These are phyloP conservation scores for Ananas comosus DNA, from an alignment of 176 grass and related monocot species.

Conservation along the genomic window DNA sequence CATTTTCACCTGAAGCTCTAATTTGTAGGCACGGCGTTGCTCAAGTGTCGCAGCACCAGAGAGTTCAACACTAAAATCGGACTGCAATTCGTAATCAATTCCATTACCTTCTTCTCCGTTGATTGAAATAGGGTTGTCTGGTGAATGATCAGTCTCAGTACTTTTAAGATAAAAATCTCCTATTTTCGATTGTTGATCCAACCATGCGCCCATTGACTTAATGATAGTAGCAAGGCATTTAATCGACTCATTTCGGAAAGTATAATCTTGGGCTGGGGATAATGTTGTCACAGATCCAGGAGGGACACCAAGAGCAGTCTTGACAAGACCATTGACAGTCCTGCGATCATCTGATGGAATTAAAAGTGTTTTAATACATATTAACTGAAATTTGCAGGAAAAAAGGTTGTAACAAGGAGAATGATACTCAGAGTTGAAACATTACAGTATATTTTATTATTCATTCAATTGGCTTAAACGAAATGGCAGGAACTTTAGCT, in stretches of 20 bases:
- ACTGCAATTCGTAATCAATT: conserved; percentile 57
- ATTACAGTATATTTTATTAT: background rate
- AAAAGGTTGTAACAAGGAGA: background rate
- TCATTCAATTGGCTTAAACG: background rate
- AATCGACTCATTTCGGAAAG: conserved; percentile 82
- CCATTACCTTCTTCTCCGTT: conserved; percentile 69
- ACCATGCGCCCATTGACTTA: conserved; percentile 74
- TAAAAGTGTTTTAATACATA: conserved; percentile 39
- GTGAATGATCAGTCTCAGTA: conserved; percentile 42
- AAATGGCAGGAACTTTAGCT: background rate
- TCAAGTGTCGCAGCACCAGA: conserved; percentile 81
- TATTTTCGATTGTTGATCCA: conserved; percentile 90
- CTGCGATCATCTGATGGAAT: conserved; percentile 43
- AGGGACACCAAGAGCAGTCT: conserved; percentile 87
- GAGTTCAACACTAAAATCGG: conserved; percentile 42
- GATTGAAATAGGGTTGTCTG: conserved; percentile 42
- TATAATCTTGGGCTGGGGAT: conserved; percentile 75
- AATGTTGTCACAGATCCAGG: conserved; percentile 72
- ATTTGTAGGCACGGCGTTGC: conserved; percentile 77
- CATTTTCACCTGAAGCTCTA: conserved; percentile 74
- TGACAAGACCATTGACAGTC: conserved; percentile 90
- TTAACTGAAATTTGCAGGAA: background rate
- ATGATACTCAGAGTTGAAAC: background rate
- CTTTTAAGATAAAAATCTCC: conserved; percentile 46
- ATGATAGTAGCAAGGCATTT: conserved; percentile 77